Percentiles rank a stretch among this genome's conserved stretches.
Evolutionary conservation across 192 early-diverging fungal genomes (phyloP).

Genomic region (Entomortierella lignicola): DNA sequence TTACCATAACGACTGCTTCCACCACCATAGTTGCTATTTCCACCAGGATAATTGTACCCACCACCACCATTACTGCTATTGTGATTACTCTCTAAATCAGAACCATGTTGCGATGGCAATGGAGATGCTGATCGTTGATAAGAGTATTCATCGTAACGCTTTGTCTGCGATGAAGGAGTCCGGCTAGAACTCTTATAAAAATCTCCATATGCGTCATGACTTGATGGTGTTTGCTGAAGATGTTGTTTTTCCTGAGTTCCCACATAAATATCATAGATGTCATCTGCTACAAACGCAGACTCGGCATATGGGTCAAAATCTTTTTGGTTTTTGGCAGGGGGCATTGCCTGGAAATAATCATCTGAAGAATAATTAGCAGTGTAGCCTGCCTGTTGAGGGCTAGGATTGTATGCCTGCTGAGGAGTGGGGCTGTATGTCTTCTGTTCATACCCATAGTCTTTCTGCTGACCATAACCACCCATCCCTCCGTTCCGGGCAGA

Average conservation of each 20-base stretch:
- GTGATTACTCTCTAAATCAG: slow-evolving; percentile 27
- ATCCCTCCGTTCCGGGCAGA: background rate
- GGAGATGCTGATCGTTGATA: slow-evolving; percentile 22
- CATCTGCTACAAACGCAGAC: slow-evolving; percentile 34
- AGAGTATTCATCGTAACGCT: slow-evolving; percentile 13
- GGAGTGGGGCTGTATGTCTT: slow-evolving; percentile 10
- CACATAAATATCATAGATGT: slow-evolving; percentile 20
- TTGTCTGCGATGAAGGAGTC: background rate
- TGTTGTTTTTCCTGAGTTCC: slow-evolving; percentile 21
- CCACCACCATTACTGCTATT: slow-evolving; percentile 13
- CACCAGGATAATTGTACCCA: background rate
- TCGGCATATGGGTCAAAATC: slow-evolving; percentile 37
- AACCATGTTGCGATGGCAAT: slow-evolving; percentile 39
- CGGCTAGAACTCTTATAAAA: slow-evolving; percentile 8
- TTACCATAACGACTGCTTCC: background rate
- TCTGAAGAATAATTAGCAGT: slow-evolving; percentile 21
- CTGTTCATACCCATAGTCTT: slow-evolving; percentile 16
- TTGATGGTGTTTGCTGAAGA: slow-evolving; percentile 11
- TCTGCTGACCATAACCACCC: slow-evolving; percentile 5
- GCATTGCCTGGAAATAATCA: slow-evolving; percentile 48
- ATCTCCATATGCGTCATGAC: slow-evolving; percentile 13
- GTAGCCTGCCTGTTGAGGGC: slow-evolving; percentile 26
- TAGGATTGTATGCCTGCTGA: slow-evolving; percentile 1
- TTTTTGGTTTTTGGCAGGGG: background rate
- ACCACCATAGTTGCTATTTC: background rate